A percentile compares a stretch with the other conserved stretches of the same genome.
phyloP scores from a whole-genome alignment of 169 alveolate species.

The Eimeria praecox region DNA sequence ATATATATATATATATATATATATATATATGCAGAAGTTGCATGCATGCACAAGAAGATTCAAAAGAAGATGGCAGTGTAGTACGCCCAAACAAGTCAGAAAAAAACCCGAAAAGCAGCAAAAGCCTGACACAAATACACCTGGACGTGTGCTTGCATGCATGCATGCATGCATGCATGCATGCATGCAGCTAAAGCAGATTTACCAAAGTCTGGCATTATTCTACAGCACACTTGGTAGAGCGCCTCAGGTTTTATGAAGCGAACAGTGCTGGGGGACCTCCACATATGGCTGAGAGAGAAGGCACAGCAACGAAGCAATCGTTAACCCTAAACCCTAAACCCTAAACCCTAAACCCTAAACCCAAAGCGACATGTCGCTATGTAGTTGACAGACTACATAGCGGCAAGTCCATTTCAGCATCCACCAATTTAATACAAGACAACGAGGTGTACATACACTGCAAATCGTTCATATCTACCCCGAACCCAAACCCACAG shows the following conservation, averaged over 20 bases:
- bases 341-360: neutral
- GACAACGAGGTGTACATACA: neutral
- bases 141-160: no score
- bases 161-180: neutral
- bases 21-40: neutral
- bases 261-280: constrained; percentile 73
- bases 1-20: no score
- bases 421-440: neutral
- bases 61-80: neutral
- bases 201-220: constrained; percentile 82
- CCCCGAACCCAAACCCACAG: neutral
- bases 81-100: neutral
- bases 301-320: neutral
- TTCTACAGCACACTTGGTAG: constrained; percentile 78
- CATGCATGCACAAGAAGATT: constrained; percentile 2
- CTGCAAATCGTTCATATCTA: neutral
- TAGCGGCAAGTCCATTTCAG: neutral
- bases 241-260: constrained; percentile 83
- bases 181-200: neutral
- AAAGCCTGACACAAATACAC: no score
- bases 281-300: constrained; percentile 80
- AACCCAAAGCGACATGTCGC: neutral
- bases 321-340: neutral
- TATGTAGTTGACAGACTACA: neutral
- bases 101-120: neutral